These are phyloP conservation scores for Exophiala xenobiotica DNA, from an alignment of 2,329 filamentous ascomycete genomes.

Conservation along the genomic window DNA sequence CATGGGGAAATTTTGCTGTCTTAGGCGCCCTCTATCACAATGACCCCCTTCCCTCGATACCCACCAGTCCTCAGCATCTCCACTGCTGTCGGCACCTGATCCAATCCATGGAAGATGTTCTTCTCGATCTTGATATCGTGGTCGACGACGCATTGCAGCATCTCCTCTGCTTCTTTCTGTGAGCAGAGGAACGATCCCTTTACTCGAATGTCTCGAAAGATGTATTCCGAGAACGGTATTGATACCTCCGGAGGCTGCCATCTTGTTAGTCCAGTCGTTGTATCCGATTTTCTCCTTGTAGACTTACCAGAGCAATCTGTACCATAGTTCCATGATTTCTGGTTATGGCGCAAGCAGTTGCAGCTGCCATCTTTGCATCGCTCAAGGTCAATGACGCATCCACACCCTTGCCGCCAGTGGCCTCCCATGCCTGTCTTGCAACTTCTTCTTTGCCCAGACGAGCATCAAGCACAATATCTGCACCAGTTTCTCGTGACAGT, in stretches of 20 bases:
- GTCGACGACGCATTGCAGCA: conserved; percentile 49
- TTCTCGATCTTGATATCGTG: conserved; percentile 50
- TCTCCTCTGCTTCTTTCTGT: conserved; percentile 44
- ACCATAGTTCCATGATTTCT: conserved; percentile 58
- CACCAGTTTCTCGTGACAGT: conserved; percentile 48
- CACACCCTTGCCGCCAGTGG: conserved; percentile 51
- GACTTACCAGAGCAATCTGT: conserved; percentile 54
- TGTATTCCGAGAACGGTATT: conserved; percentile 46
- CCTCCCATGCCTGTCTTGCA: conserved; percentile 47
- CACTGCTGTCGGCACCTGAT: conserved; percentile 52
- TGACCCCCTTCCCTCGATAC: conserved; percentile 53
- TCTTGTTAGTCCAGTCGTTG: background rate
- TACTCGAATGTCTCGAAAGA: conserved; percentile 54
- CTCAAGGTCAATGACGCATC: conserved; percentile 54
- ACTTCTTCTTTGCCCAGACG: conserved; percentile 47
- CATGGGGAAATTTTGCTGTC: no score
- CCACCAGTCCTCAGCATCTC: conserved; percentile 52
- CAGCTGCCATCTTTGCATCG: conserved; percentile 53
- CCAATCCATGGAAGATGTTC: conserved; percentile 52
- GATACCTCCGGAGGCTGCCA: conserved; percentile 41
- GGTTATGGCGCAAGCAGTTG: conserved; percentile 52
- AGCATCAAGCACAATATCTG: conserved; percentile 54
- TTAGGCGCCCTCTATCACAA: background rate
- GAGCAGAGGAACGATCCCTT: conserved; percentile 48
- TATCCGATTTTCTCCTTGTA: background rate